phyloP scores from a whole-genome alignment of 495 filamentous ascomycete species.

The Aspergillus avenaceus region DNA sequence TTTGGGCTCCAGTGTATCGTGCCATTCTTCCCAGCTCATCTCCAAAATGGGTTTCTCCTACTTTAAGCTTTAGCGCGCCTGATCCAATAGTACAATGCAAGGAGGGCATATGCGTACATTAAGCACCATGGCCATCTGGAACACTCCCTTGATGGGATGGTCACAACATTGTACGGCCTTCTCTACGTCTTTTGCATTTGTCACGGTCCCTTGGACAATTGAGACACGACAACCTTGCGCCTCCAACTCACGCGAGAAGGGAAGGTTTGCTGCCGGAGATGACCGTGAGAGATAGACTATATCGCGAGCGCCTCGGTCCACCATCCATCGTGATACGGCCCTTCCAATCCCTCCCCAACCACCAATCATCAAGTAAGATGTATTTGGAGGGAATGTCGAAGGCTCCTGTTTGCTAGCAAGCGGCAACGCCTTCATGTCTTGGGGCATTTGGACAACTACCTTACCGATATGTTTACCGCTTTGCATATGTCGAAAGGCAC shows the following conservation, averaged over 20 bases:
- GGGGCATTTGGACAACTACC: conserved; percentile 19
- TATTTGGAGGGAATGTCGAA: conserved; percentile 6
- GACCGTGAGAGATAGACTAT: neutral
- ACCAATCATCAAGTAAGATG: conserved; percentile 39
- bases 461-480: conserved; percentile 34
- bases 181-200: neutral
- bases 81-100: neutral
- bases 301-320: conserved; percentile 11
- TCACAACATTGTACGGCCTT: neutral
- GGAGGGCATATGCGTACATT: neutral
- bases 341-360: conserved; percentile 56
- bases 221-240: neutral
- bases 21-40: conserved; percentile 30
- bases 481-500: conserved; percentile 47
- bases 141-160: conserved; percentile 14
- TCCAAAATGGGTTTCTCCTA: conserved; percentile 16
- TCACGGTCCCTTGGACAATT: neutral
- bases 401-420: neutral
- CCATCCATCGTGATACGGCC: neutral
- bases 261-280: neutral
- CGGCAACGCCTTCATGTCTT: conserved; percentile 1
- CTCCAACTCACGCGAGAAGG: neutral
- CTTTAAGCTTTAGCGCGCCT: neutral
- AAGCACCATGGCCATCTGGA: conserved; percentile 29
- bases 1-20: conserved; percentile 27